phyloP scores from a whole-genome alignment of 2,329 filamentous ascomycete genomes.

The Annulohypoxylon truncatum region DNA sequence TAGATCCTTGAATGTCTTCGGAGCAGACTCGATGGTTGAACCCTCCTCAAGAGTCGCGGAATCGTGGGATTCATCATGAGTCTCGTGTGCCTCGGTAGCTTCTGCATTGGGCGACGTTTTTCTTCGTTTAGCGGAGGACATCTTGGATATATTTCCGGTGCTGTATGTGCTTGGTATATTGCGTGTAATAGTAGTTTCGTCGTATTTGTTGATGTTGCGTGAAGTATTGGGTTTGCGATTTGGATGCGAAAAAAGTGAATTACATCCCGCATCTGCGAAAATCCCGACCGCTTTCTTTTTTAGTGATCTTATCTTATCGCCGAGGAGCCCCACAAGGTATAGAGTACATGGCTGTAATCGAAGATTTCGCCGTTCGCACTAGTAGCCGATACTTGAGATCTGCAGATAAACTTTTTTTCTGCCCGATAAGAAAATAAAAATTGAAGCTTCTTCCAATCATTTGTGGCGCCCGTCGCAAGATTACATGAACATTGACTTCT shows the following conservation, averaged over 20 bases:
- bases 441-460: slow-evolving; percentile 14
- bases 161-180: background rate
- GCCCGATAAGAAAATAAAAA: slow-evolving; percentile 35
- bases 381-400: slow-evolving; percentile 15
- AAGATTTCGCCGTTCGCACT: background rate
- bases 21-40: slow-evolving; percentile 40
- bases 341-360: slow-evolving; percentile 1
- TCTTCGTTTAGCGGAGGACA: slow-evolving; percentile 56
- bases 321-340: slow-evolving; percentile 4
- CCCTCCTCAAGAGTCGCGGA: slow-evolving; percentile 41
- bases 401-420: slow-evolving; percentile 24
- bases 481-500: background rate
- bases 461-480: background rate
- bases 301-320: slow-evolving; percentile 30
- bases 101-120: slow-evolving; percentile 51
- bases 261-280: slow-evolving; percentile 33
- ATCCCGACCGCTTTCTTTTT: slow-evolving; percentile 35
- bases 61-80: slow-evolving; percentile 37
- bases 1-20: slow-evolving; percentile 76
- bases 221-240: background rate
- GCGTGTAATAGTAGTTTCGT: background rate
- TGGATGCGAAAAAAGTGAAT: background rate
- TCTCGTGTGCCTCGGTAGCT: slow-evolving; percentile 3
- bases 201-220: background rate
- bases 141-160: slow-evolving; percentile 40